These are phyloP conservation scores for Ceratocystiopsis minuta DNA, from an alignment of 2,329 filamentous ascomycete species.

Conservation along the genomic window DNA sequence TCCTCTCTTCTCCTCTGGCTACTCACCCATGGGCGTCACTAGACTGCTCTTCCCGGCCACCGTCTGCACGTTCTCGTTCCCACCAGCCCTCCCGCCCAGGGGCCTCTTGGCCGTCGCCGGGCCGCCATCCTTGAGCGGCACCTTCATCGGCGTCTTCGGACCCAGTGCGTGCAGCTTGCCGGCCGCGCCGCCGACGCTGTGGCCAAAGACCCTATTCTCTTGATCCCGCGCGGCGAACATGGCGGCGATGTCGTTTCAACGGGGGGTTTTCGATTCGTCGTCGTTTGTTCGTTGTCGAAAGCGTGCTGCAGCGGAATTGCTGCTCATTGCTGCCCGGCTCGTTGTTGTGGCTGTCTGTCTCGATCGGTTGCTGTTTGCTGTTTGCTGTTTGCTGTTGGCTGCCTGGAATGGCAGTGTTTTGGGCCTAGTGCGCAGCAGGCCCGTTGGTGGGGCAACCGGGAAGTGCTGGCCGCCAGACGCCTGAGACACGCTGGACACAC, in stretches of 20 bases:
- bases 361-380: too few species aligned
- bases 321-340: too few species aligned
- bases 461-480: not conserved
- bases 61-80: constrained; percentile 36
- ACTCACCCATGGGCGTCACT: constrained; percentile 63
- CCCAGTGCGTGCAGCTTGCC: constrained; percentile 51
- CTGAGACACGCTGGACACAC: too few species aligned
- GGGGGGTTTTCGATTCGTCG: too few species aligned
- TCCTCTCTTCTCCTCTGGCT: not conserved
- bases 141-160: constrained; percentile 66
- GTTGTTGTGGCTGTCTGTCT: constrained; percentile 6
- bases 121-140: constrained; percentile 75
- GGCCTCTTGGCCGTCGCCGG: constrained; percentile 41
- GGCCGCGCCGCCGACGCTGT: constrained; percentile 49
- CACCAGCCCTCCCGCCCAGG: constrained; percentile 35
- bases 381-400: too few species aligned
- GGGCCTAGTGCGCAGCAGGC: constrained; percentile 2
- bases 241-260: not conserved
- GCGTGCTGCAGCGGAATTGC: too few species aligned
- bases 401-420: constrained; percentile 1
- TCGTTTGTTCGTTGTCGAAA: not conserved
- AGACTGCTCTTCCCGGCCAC: constrained; percentile 39
- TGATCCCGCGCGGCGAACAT: constrained; percentile 75
- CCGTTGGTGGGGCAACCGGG: constrained; percentile 7
- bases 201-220: constrained; percentile 67